Evolutionary conservation across 108 stramenopile species (phyloP), one percentile per base, ranked within the genome.

Genomic region (Nannochloropsis gaditana): DNA sequence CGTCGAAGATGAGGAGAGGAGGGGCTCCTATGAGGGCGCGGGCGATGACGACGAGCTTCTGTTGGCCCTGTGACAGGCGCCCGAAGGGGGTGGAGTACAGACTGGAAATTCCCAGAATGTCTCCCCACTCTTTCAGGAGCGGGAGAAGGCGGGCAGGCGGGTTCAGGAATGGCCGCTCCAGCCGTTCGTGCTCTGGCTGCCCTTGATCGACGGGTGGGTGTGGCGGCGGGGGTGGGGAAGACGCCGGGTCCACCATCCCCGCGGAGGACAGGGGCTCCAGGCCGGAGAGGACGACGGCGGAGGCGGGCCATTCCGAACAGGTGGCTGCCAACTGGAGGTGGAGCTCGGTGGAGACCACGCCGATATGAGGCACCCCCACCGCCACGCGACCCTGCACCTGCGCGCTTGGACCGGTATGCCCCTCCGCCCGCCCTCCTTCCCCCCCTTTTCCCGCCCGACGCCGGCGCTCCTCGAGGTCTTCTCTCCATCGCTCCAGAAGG

Each of bases 321-420:
- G 81, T 79, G 44, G 89, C 86, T 9, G 91, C 91, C 73, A 90
- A 84, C 21, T 87, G 89, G 86, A 95, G 88, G 85, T 95, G 94
- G 31, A 89, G 86, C 85, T 95, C 94, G 4, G 94, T 95, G 0
- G 94, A 94, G 5, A 94, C 93, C 93, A 92, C 93, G 5, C 93
- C 92, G 11, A 95, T 84, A 6, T 86, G 87, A 83, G 44, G 88
- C 17, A 43, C 43, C 43, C 82, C 82, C 3, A 42, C 42, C 9
- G 43, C 43, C 43, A 41, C 82, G 15, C 82, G 82, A 41, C 82
- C 31, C 19, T 81, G 31, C 31, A 21, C 21, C 31, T 21, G 41
- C 31, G 59, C 19, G 15, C 11, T 50, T 15, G 15, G 59, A 4
- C n/a, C 19, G 4, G 15, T 15, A 4, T 73, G 59, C 8, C 59